A percentile compares a stretch with the other conserved stretches of the same genome.
phyloP scores from a whole-genome alignment of 805 yeast species.

The Lipomyces starkeyi region DNA sequence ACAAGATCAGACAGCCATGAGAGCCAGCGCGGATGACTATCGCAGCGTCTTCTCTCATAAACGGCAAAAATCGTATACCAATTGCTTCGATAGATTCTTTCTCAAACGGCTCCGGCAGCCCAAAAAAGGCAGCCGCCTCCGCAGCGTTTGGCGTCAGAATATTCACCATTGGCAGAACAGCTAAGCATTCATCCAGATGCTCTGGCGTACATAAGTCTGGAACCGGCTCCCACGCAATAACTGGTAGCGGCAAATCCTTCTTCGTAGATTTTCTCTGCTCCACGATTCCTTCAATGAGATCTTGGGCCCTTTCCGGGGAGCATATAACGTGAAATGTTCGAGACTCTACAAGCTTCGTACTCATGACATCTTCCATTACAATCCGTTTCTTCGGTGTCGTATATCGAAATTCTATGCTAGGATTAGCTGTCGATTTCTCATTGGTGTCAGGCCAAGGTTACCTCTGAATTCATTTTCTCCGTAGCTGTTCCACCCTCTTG shows the following conservation, averaged over 20 bases:
- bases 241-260: constrained; percentile 26
- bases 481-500: constrained; percentile 82
- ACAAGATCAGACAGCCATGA: constrained; percentile 64
- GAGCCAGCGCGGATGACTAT: constrained; percentile 79
- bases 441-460: constrained; percentile 41
- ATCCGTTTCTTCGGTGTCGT: constrained; percentile 66
- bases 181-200: constrained; percentile 50
- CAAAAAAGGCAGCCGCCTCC: constrained; percentile 74
- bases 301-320: constrained; percentile 64
- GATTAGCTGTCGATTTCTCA: neutral
- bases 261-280: constrained; percentile 7
- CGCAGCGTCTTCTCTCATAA: constrained; percentile 53
- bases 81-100: constrained; percentile 52
- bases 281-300: constrained; percentile 49
- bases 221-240: constrained; percentile 81
- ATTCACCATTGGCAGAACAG: constrained; percentile 54
- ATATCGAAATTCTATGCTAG: constrained; percentile 57
- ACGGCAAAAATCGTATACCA: constrained; percentile 51
- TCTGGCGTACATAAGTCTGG: constrained; percentile 73
- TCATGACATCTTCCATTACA: constrained; percentile 58
- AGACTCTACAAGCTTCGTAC: constrained; percentile 49
- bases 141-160: constrained; percentile 83
- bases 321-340: constrained; percentile 73
- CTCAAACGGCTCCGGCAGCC: constrained; percentile 52
- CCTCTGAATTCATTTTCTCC: constrained; percentile 62